Conservation (phyloP, 495 filamentous ascomycete genomes). For the Penicillium mononematosum region DNA sequence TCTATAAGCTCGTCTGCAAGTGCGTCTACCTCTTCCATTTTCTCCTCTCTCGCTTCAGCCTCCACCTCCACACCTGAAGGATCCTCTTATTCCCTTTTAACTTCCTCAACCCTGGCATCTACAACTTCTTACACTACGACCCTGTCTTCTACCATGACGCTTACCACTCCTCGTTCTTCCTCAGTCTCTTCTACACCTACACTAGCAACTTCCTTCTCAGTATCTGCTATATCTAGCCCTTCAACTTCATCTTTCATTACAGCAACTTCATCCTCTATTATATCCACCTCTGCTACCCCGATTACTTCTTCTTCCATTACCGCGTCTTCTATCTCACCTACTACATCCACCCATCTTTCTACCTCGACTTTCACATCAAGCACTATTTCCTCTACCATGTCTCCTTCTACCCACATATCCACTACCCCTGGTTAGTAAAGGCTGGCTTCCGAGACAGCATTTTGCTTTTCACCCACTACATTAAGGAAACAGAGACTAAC, state of each 20-base stretch:
- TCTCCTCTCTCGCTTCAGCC: constrained; percentile 10
- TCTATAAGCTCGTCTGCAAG: constrained; percentile 17
- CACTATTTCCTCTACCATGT: constrained; percentile 13
- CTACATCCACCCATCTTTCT: constrained; percentile 7
- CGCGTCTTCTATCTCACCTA: constrained; percentile 6
- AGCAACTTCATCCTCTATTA: constrained; percentile 22
- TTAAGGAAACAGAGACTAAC: neutral
- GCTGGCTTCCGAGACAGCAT: constrained; percentile 8
- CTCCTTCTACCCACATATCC: constrained; percentile 9
- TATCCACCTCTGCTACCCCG: constrained; percentile 12
- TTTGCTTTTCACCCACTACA: neutral
- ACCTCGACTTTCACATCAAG: constrained; percentile 15
- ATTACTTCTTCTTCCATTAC: constrained; percentile 8
- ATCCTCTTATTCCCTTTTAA: neutral
- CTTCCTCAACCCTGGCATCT: neutral
- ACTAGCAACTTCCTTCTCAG: neutral
- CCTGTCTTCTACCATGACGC: neutral
- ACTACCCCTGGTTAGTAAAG: constrained; percentile 13
- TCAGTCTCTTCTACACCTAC: neutral
- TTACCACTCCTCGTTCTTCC: neutral
- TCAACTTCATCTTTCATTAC: constrained; percentile 1
- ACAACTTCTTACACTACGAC: neutral
- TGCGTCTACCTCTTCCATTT: constrained; percentile 18
- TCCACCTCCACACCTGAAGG: neutral
- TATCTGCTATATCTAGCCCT: neutral